phyloP scores from a whole-genome alignment of 129 eudicot genomes.

The Calendula officinalis region DNA sequence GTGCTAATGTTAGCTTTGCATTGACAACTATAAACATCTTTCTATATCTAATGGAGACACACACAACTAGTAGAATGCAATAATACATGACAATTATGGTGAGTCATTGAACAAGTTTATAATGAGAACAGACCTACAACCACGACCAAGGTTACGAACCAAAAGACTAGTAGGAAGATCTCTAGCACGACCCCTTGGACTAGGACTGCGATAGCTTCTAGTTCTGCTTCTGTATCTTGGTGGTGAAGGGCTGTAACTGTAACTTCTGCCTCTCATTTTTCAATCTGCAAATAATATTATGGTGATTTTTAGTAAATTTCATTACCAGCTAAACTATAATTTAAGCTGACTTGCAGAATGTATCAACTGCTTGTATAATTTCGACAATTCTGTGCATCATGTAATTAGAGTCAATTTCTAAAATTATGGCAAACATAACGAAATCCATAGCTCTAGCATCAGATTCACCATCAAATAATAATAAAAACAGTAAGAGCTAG shows the following conservation, averaged over 20 bases:
- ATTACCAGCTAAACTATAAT: background rate
- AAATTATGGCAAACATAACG: background rate
- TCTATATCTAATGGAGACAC: background rate
- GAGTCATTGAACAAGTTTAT: background rate
- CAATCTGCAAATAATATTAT: conserved; percentile 25
- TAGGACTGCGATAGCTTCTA: conserved; percentile 61
- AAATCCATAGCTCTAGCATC: conserved; percentile 10
- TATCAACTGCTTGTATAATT: background rate
- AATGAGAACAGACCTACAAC: conserved; percentile 50
- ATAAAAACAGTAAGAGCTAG: background rate
- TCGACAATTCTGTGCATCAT: background rate
- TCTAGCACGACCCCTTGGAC: conserved; percentile 55
- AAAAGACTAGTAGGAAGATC: conserved; percentile 78
- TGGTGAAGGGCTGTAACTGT: conserved; percentile 83
- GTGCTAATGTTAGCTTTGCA: no score
- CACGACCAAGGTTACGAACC: conserved; percentile 80
- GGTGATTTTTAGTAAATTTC: background rate
- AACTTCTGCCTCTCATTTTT: conserved; percentile 72
- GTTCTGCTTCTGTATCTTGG: conserved; percentile 65
- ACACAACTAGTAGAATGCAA: background rate
- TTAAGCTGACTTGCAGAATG: background rate
- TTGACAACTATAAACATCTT: background rate
- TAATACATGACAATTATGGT: background rate
- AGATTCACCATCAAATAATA: background rate
- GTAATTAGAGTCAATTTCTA: background rate